Conservation (phyloP, 257 asterid genomes). For the Salvia splendens region DNA sequence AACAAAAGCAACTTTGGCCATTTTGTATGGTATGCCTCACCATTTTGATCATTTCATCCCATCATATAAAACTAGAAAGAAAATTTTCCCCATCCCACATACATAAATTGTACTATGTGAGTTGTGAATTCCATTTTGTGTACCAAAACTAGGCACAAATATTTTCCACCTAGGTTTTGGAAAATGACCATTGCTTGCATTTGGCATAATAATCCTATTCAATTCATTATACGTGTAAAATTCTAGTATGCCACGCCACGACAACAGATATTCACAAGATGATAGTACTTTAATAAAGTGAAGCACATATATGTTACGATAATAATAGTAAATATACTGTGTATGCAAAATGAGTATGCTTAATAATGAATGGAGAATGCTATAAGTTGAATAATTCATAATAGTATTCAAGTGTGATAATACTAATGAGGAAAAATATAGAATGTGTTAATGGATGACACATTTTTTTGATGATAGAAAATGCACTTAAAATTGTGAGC, state of each 20-base stretch:
- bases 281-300: too few relatives aligned
- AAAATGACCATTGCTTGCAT: conserved; percentile 6
- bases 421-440: too few relatives aligned
- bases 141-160: background rate
- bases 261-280: too few relatives aligned
- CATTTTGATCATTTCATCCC: conserved; percentile 20
- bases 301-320: background rate
- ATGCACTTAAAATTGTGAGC: too few relatives aligned
- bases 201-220: background rate
- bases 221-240: background rate
- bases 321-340: background rate
- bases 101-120: background rate
- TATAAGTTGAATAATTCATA: too few relatives aligned
- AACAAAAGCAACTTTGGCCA: conserved; percentile 5
- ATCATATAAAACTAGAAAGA: conserved; percentile 5
- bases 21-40: conserved; percentile 16
- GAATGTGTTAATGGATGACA: too few relatives aligned
- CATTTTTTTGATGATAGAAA: too few relatives aligned
- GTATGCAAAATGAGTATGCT: too few relatives aligned
- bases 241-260: background rate
- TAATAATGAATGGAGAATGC: too few relatives aligned
- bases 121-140: conserved; percentile 12
- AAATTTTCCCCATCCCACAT: conserved; percentile 7
- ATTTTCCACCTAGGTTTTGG: background rate
- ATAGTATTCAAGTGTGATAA: too few relatives aligned